Evolutionary conservation across 106 monocot genomes (phyloP), one percentile per base, ranked within the genome.

Genomic region (Posidonia australis): DNA sequence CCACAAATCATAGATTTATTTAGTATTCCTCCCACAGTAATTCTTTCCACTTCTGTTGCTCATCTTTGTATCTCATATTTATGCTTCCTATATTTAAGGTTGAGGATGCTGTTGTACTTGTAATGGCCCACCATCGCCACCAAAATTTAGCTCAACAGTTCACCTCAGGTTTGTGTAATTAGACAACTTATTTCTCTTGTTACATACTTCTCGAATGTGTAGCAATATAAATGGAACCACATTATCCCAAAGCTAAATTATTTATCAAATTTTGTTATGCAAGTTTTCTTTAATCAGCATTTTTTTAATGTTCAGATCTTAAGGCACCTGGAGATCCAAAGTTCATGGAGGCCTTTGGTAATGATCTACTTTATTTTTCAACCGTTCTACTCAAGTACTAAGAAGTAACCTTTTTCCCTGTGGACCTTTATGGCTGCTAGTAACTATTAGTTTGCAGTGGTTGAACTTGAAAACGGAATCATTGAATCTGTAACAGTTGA

Each of bases 91-190:
- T 5, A 41, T 23, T 76, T 9, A 63, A 93, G 93, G 89, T 93
- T 46, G 93, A 93, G 68, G 93, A 93, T 78, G 89, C 86, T 64
- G 89, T 93, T 72, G 69, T 84, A 46, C 64, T 81, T 89, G 72
- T 86, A 65, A 59, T 93, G 69, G 78, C 69, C 59, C 77, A 89
- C 27, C 77, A 83, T 58, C 71, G 86, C 10, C 70, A 83, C 5
- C 81, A 78, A 56, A 86, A 67, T 65, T 68, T 79, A 36, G 58
- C 77, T 58, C 86, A 86, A 52, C 83, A 86, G 68, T 81, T 80
- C 30, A 70, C 68, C 24, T 86, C 89, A 84, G 93, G 93, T 93
- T 74, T 64, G 75, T 61, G 60, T 25, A 48, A 36, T n/a, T n/a
- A n/a, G n/a, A n/a, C n/a, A n/a, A n/a, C n/a, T n/a, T n/a, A n/a